phyloP scores from a whole-genome alignment of 1,284 basidiomycete species.

The Ganoderma lingzhi region DNA sequence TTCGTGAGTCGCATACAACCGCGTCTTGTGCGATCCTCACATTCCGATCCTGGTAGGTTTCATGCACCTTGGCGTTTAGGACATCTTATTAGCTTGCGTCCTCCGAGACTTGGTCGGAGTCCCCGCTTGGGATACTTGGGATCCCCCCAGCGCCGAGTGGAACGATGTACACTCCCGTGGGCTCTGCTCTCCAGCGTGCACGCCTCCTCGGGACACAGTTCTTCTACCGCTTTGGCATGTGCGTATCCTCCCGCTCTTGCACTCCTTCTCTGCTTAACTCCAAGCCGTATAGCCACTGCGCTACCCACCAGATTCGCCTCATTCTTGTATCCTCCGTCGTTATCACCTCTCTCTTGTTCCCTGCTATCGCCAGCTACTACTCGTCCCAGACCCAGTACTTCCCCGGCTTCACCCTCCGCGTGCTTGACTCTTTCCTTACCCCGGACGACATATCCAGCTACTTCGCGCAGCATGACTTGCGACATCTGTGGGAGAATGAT shows the following conservation, averaged over 20 bases:
- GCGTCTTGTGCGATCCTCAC: slow-evolving; percentile 12
- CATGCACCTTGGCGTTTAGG: slow-evolving; percentile 2
- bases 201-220: slow-evolving; percentile 57
- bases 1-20: slow-evolving; percentile 6
- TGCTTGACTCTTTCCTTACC: slow-evolving; percentile 69
- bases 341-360: slow-evolving; percentile 96
- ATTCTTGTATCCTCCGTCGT: slow-evolving; percentile 94
- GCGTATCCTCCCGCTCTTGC: slow-evolving; percentile 45
- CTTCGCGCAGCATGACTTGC: slow-evolving; percentile 67
- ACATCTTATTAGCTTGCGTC: slow-evolving; percentile 3
- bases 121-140: not conserved
- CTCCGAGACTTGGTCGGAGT: not conserved
- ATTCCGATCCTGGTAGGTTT: slow-evolving; percentile 7
- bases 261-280: slow-evolving; percentile 17
- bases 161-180: slow-evolving; percentile 25
- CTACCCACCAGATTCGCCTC: slow-evolving; percentile 91
- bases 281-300: slow-evolving; percentile 68
- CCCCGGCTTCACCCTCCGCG: slow-evolving; percentile 59
- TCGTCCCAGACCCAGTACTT: slow-evolving; percentile 72
- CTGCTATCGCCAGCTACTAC: slow-evolving; percentile 87
- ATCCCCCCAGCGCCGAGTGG: slow-evolving; percentile 8
- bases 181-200: slow-evolving; percentile 42
- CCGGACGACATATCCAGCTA: slow-evolving; percentile 58
- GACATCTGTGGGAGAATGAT: slow-evolving; percentile 73
- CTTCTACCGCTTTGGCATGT: slow-evolving; percentile 81